Conservation (phyloP, 257 asterid species). For the Phtheirospermum japonicum region DNA sequence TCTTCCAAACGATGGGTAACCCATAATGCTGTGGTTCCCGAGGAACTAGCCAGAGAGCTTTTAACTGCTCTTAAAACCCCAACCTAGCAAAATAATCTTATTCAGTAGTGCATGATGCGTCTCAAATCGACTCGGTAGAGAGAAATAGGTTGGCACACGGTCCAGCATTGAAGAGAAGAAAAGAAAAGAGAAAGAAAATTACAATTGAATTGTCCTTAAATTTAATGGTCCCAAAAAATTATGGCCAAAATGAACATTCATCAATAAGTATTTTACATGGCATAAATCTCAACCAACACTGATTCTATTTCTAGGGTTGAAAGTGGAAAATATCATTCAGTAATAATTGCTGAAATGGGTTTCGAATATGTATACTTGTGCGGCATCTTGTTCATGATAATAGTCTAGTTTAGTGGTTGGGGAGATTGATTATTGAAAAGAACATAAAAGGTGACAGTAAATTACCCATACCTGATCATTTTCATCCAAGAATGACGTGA, state of each 20-base stretch:
- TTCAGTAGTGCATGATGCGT: constrained; percentile 12
- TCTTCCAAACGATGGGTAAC: constrained; percentile 94
- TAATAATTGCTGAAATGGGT: not conserved
- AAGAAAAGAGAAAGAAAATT: not conserved
- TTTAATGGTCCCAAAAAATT: not conserved
- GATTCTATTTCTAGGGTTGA: not conserved
- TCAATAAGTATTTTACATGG: not conserved
- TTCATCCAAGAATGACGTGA: constrained; percentile 94
- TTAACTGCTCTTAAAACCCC: constrained; percentile 87
- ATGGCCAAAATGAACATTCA: not conserved
- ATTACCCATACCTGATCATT: constrained; percentile 67
- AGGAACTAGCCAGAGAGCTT: constrained; percentile 52
- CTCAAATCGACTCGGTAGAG: not conserved
- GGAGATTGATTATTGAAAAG: not conserved
- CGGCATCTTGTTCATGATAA: constrained; percentile 1
- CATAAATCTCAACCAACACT: not conserved
- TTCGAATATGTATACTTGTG: not conserved
- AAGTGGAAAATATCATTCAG: too few species aligned
- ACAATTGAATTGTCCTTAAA: not conserved
- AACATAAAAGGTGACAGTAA: not conserved
- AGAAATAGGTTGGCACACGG: not conserved
- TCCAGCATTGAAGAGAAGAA: not conserved
- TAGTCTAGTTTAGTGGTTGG: not conserved
- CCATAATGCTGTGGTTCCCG: constrained; percentile 85
- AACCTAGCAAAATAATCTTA: constrained; percentile 37